Percentiles rank a stretch among this genome's conserved stretches.
phyloP scores from a whole-genome alignment of 345 rosid species.

The Reutealis trisperma region DNA sequence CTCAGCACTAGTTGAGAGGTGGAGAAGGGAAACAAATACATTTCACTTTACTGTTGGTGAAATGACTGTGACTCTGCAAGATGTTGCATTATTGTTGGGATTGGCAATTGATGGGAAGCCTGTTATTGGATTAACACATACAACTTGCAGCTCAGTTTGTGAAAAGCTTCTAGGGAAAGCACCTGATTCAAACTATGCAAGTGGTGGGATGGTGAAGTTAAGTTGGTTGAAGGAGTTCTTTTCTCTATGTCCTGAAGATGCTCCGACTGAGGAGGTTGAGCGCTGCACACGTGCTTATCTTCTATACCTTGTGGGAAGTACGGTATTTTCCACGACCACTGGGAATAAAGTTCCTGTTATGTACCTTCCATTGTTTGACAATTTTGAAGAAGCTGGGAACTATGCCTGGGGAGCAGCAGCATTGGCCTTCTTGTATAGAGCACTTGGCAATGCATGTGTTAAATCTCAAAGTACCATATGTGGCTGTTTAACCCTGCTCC shows the following conservation, averaged over 20 bases:
- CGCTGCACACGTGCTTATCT: constrained; percentile 82
- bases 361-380: constrained; percentile 87
- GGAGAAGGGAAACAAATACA: constrained; percentile 97
- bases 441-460: constrained; percentile 96
- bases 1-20: constrained; percentile 89
- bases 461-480: constrained; percentile 95
- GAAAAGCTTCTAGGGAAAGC: constrained; percentile 65
- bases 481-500: constrained; percentile 90
- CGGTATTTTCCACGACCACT: constrained; percentile 90
- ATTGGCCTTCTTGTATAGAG: constrained; percentile 87
- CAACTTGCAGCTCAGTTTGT: constrained; percentile 69
- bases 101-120: constrained; percentile 88
- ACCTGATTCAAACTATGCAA: constrained; percentile 74
- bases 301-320: constrained; percentile 87
- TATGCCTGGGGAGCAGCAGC: constrained; percentile 98
- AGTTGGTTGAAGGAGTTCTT: constrained; percentile 95
- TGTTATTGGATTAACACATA: constrained; percentile 87
- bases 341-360: constrained; percentile 98
- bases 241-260: constrained; percentile 67
- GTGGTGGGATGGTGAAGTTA: constrained; percentile 98
- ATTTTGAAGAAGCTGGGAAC: constrained; percentile 78
- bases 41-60: constrained; percentile 87
- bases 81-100: constrained; percentile 76
- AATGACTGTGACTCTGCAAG: constrained; percentile 88
- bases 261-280: constrained; percentile 59